Base-by-base conservation (phyloP, 2,329 filamentous ascomycete species). In the Cercospora brassicicola region DNA sequence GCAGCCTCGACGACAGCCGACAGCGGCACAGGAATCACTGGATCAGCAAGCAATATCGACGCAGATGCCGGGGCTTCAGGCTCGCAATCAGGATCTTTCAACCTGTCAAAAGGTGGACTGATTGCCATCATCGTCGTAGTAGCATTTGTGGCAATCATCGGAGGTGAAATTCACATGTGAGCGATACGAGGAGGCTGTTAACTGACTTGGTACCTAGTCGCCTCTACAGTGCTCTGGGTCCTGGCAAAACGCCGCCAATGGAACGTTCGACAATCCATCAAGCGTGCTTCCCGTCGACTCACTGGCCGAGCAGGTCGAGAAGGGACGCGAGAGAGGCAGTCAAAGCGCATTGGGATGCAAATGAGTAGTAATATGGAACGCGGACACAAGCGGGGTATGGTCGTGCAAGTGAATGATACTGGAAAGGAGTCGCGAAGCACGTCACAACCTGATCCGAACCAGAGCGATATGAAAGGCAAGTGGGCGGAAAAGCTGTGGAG, bases 231-330 rank as follows among this genome's bases (percentile, higher is more conserved):
- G 2, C 86, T 95, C 30, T 96, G 91, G 82, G 92, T 90, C 78
- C 78, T 94, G 42, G 91, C 92, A 65, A 95, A 95, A 84, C 93
- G 92, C 82, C 88, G 89, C 57, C 91, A 94, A 79, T 95, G 92
- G 92, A 91, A 89, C 72, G 83, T 95, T 72, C 87, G 89, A 67
- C 88, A 91, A 76, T 90, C 85, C 31, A 84, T 96, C 66, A 86
- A 89, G 65, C 87, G 87, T 71, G 93, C 91, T 1, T 83, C 82
- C 15, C 79, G 81, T 53, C 81, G 82, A 28, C 68, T 84, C 55
- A 83, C 82, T 1, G 81, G 81, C 20, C 80, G 81, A 59, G 75
- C 76, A 62, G 55, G 61, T 53, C 53, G 64, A 51, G 42, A 62
- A 18, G 45, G 28, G 23, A 30, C 59, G 63, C 51, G 62, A 30